phyloP scores from a whole-genome alignment of 495 filamentous ascomycete species.

The Aspergillus leporis region DNA sequence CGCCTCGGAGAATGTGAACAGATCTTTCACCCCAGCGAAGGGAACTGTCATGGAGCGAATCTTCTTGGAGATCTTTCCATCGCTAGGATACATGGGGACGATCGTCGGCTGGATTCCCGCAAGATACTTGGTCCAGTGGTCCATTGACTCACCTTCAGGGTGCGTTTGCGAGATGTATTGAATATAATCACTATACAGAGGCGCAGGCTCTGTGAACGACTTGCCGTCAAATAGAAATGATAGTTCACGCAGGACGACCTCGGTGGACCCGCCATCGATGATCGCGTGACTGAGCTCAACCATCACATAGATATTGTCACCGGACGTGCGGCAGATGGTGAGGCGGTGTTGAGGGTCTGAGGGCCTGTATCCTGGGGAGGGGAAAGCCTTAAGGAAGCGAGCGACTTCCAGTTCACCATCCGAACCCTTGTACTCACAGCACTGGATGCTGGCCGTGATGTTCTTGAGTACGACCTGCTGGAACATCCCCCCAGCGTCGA shows the following conservation, averaged over 20 bases:
- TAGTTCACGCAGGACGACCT: slow-evolving; percentile 29
- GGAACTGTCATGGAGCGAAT: neutral
- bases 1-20: slow-evolving; percentile 19
- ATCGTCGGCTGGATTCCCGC: slow-evolving; percentile 32
- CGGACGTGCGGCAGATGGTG: slow-evolving; percentile 29
- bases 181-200: slow-evolving; percentile 47
- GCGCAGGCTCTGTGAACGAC: slow-evolving; percentile 21
- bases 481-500: neutral
- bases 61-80: neutral
- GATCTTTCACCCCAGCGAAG: slow-evolving; percentile 13
- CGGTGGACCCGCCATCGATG: slow-evolving; percentile 31
- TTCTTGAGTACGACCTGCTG: neutral
- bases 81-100: slow-evolving; percentile 28
- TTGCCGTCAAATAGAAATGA: slow-evolving; percentile 35
- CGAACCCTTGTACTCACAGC: neutral
- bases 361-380: neutral
- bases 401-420: neutral
- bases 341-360: slow-evolving; percentile 31
- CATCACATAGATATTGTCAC: slow-evolving; percentile 31
- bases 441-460: neutral
- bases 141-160: slow-evolving; percentile 28
- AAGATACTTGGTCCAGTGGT: slow-evolving; percentile 45
- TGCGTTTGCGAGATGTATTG: slow-evolving; percentile 17
- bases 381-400: neutral
- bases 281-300: slow-evolving; percentile 49